Conservation (phyloP, 108 stramenopile genomes). For the Nitzschia palea region DNA sequence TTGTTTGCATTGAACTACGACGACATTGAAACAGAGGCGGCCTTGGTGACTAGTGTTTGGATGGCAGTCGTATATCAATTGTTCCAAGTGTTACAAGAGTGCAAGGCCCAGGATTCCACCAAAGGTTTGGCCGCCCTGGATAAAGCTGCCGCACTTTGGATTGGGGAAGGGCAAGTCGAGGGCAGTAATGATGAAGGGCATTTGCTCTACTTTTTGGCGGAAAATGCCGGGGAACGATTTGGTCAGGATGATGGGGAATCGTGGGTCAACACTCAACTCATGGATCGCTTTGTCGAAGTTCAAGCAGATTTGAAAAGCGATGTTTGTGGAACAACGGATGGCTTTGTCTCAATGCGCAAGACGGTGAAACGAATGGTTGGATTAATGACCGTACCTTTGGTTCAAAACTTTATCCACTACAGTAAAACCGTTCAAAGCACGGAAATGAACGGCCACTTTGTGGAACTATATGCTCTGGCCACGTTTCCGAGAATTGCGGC, state of each 20-base stretch:
- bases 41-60: constrained; percentile 63
- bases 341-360: constrained; percentile 39
- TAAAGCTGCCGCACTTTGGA: constrained; percentile 71
- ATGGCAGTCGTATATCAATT: constrained; percentile 67
- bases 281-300: constrained; percentile 38
- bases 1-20: constrained; percentile 39
- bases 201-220: constrained; percentile 68
- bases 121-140: constrained; percentile 47
- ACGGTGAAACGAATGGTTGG: constrained; percentile 31
- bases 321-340: constrained; percentile 18
- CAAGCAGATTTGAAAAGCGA: constrained; percentile 28
- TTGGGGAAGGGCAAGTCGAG: constrained; percentile 58
- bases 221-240: constrained; percentile 47
- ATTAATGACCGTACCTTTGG: constrained; percentile 68
- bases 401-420: constrained; percentile 75
- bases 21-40: constrained; percentile 49
- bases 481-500: constrained; percentile 46
- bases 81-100: constrained; percentile 49
- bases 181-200: constrained; percentile 49
- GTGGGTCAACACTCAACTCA: constrained; percentile 52
- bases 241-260: constrained; percentile 45
- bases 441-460: constrained; percentile 33
- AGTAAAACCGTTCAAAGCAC: constrained; percentile 31
- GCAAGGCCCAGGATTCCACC: constrained; percentile 26
- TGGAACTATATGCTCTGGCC: constrained; percentile 55